phyloP scores from a whole-genome alignment of 2,329 filamentous ascomycete species.

The Ophiostoma montium region DNA sequence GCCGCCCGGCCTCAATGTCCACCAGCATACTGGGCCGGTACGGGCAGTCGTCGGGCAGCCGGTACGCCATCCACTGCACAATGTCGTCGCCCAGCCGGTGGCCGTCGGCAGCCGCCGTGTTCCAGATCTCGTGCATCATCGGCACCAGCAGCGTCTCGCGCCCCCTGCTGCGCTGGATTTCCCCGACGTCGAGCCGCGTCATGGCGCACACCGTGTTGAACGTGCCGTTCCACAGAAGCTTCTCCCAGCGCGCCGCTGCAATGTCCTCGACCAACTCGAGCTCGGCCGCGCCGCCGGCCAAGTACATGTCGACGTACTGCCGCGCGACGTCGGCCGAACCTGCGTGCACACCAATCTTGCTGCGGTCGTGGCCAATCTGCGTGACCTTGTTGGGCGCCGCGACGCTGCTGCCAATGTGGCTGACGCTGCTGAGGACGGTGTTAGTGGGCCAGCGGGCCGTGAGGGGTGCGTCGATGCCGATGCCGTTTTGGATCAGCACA shows the following conservation, averaged over 20 bases:
- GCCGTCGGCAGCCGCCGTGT: slow-evolving; percentile 21
- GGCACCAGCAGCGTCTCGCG: slow-evolving; percentile 17
- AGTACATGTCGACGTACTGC: slow-evolving; percentile 3
- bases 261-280: slow-evolving; percentile 9
- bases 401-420: slow-evolving; percentile 11
- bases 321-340: not conserved
- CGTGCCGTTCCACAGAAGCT: slow-evolving; percentile 13
- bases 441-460: slow-evolving; percentile 9
- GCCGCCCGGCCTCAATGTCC: slow-evolving; percentile 52
- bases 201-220: slow-evolving; percentile 14
- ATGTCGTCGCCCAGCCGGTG: slow-evolving; percentile 16
- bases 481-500: slow-evolving; percentile 56
- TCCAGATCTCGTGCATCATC: slow-evolving; percentile 22
- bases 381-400: slow-evolving; percentile 6
- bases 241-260: slow-evolving; percentile 12
- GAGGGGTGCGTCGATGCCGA: slow-evolving; percentile 52
- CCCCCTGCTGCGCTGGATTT: slow-evolving; percentile 12
- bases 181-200: slow-evolving; percentile 10
- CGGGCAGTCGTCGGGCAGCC: slow-evolving; percentile 16
- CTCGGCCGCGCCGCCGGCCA: slow-evolving; percentile 8
- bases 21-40: slow-evolving; percentile 46
- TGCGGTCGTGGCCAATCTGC: slow-evolving; percentile 10
- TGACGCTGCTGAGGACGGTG: slow-evolving; percentile 11
- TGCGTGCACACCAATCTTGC: slow-evolving; percentile 10
- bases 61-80: slow-evolving; percentile 18